These are phyloP conservation scores for Chrysanthemum lavandulifolium DNA, from an alignment of 129 eudicot genomes.

Conservation along the genomic window DNA sequence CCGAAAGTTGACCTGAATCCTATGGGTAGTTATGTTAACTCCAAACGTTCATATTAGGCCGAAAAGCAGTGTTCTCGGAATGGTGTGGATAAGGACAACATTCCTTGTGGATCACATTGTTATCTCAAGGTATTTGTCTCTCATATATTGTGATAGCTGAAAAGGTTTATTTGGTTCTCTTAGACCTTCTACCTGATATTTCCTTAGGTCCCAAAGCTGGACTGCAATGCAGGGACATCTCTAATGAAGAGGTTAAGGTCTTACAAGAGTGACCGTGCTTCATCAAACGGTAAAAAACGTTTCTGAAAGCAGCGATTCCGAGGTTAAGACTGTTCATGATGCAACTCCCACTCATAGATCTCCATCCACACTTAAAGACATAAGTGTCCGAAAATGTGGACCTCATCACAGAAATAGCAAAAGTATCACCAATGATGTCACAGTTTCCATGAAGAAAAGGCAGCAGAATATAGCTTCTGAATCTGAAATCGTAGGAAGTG, in stretches of 20 bases:
- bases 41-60: slow-evolving; percentile 40
- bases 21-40: background rate
- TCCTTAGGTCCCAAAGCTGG: slow-evolving; percentile 39
- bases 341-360: no score
- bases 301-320: slow-evolving; percentile 12
- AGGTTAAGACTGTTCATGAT: no score
- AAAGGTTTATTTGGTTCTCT: background rate
- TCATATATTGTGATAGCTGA: background rate
- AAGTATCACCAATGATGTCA: no score
- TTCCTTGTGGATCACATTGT: slow-evolving; percentile 70
- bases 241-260: slow-evolving; percentile 43
- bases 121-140: slow-evolving; percentile 53
- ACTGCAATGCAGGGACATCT: slow-evolving; percentile 28
- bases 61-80: slow-evolving; percentile 57
- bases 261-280: slow-evolving; percentile 56
- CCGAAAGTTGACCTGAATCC: slow-evolving; percentile 49
- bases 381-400: no score
- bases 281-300: slow-evolving; percentile 43
- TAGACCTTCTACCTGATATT: slow-evolving; percentile 13
- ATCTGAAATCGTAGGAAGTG: slow-evolving; percentile 39
- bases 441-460: no score
- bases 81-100: slow-evolving; percentile 42
- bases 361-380: no score
- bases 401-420: no score
- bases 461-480: slow-evolving; percentile 18